phyloP scores from a whole-genome alignment of 352 stramenopile species.

The Globisporangium barbulae region DNA sequence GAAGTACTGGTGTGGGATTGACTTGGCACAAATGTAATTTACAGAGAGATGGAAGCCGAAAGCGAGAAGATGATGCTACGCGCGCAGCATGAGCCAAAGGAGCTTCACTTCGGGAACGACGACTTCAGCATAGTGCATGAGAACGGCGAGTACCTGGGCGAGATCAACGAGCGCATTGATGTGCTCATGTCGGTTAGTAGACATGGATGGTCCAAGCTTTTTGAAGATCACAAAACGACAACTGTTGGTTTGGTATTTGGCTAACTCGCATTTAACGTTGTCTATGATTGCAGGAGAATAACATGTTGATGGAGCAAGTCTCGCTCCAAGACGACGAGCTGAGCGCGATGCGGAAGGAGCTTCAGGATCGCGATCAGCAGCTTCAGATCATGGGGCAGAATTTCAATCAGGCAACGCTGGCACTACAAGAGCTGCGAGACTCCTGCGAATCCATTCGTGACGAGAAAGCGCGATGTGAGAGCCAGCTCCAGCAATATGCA shows the following conservation, averaged over 20 bases:
- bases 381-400: slow-evolving; percentile 68
- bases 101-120: slow-evolving; percentile 28
- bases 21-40: background rate
- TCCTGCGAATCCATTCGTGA: slow-evolving; percentile 47
- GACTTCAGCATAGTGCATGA: slow-evolving; percentile 36
- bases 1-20: background rate
- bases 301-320: slow-evolving; percentile 78
- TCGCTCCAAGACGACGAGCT: slow-evolving; percentile 77
- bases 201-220: background rate
- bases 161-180: slow-evolving; percentile 78
- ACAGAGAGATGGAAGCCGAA: slow-evolving; percentile 56
- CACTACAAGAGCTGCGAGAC: slow-evolving; percentile 64
- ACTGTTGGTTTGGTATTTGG: background rate
- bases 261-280: background rate
- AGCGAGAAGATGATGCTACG: slow-evolving; percentile 56
- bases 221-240: background rate
- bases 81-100: slow-evolving; percentile 40
- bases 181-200: slow-evolving; percentile 65
- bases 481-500: slow-evolving; percentile 67
- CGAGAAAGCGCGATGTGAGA: slow-evolving; percentile 64
- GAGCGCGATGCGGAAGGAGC: slow-evolving; percentile 53
- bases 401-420: slow-evolving; percentile 70
- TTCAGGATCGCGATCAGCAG: slow-evolving; percentile 63
- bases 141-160: slow-evolving; percentile 52
- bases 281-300: slow-evolving; percentile 50